phyloP scores from a whole-genome alignment of 2,329 filamentous ascomycete genomes.

The Botrytis cinerea region DNA sequence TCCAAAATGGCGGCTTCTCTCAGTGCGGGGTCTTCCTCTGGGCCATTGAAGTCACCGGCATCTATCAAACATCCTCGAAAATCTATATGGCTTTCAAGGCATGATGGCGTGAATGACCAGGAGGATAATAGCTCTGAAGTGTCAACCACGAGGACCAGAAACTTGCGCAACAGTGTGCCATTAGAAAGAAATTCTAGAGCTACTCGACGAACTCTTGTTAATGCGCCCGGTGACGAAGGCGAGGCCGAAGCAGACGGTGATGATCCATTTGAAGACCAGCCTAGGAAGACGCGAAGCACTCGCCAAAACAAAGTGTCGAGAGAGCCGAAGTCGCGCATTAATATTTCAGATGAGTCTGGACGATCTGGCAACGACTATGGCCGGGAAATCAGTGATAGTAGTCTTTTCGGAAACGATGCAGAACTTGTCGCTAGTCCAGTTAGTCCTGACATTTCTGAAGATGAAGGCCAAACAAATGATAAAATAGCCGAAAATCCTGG shows the following conservation, averaged over 20 bases:
- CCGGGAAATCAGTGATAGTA: conserved; percentile 16
- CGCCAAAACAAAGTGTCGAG: not conserved
- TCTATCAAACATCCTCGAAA: conserved; percentile 33
- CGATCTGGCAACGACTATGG: not conserved
- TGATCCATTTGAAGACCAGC: conserved; percentile 1
- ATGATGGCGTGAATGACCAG: conserved; percentile 31
- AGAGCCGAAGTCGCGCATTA: not conserved
- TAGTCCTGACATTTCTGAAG: conserved; percentile 4
- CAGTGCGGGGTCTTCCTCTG: not conserved
- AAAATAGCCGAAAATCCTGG: not conserved
- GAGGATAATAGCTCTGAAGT: conserved; percentile 14
- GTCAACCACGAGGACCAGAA: conserved; percentile 8
- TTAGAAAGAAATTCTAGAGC: not conserved
- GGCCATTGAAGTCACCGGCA: conserved; percentile 22
- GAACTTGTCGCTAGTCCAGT: not conserved
- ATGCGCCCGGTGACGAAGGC: not conserved
- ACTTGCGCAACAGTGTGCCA: not conserved
- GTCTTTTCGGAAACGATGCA: conserved; percentile 13
- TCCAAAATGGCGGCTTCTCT: conserved; percentile 3
- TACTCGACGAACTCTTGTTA: not conserved
- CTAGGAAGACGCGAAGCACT: not conserved
- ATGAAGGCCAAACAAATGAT: not conserved
- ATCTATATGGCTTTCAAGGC: conserved; percentile 38
- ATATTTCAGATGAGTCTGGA: not conserved
- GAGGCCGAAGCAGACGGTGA: conserved; percentile 2